Evolutionary conservation across 164 flowering plant genomes (phyloP).

Genomic region (Brasenia schreberi): DNA sequence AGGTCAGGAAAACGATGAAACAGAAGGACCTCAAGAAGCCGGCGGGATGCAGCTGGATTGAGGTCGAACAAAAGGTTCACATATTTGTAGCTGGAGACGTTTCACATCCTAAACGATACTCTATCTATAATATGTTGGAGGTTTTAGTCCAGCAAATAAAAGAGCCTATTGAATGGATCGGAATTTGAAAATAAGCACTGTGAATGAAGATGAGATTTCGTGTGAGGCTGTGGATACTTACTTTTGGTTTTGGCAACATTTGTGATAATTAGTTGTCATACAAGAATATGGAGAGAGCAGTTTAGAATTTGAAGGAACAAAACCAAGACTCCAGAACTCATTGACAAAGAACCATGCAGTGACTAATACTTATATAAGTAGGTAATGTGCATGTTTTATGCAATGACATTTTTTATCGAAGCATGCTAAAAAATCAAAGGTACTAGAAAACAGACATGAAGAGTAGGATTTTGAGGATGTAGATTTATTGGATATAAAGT

Average conservation of each 20-base stretch:
- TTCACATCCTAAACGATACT: slow-evolving; percentile 38
- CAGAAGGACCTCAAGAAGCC: slow-evolving; percentile 51
- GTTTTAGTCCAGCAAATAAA: slow-evolving; percentile 33
- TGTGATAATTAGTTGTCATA: not conserved
- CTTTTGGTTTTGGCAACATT: too few species aligned
- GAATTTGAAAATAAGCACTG: not conserved
- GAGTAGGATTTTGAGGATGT: too few species aligned
- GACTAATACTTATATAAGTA: not conserved
- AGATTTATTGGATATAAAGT: too few species aligned
- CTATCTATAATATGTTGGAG: slow-evolving; percentile 23
- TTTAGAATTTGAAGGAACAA: too few species aligned
- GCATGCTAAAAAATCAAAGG: too few species aligned
- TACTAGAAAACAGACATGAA: too few species aligned
- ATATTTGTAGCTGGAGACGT: slow-evolving; percentile 56
- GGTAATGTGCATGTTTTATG: too few species aligned
- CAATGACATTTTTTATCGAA: too few species aligned
- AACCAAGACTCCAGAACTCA: too few species aligned
- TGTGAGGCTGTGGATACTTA: too few species aligned
- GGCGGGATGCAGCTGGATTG: slow-evolving; percentile 88
- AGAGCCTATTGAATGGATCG: slow-evolving; percentile 10
- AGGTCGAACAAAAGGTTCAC: slow-evolving; percentile 37
- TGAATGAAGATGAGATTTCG: too few species aligned
- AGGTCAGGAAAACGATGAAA: slow-evolving; percentile 57
- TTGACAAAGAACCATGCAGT: not conserved
- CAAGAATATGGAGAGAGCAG: not conserved